Evolutionary conservation across 345 rosid genomes (phyloP).

Genomic region (Sisymbrium irio): DNA sequence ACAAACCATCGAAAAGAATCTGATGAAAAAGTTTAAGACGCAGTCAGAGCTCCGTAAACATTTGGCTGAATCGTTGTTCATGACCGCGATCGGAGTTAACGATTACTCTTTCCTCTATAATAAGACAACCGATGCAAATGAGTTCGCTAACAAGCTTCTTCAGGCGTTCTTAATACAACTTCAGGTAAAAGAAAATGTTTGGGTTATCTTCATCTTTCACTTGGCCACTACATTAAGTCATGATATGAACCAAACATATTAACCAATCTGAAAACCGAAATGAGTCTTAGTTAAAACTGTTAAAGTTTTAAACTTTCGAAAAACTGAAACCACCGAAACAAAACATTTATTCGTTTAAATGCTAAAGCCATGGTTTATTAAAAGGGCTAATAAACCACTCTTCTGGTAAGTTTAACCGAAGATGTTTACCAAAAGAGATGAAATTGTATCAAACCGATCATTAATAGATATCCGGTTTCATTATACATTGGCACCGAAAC

Average conservation of each 20-base stretch:
- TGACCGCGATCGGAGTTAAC: constrained; percentile 28
- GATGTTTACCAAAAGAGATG: too few relatives aligned
- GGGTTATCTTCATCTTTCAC: background rate
- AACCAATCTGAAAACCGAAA: too few relatives aligned
- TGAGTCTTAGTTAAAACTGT: too few relatives aligned
- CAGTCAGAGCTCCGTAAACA: constrained; percentile 12
- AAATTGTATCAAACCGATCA: background rate
- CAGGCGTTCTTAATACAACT: constrained; percentile 19
- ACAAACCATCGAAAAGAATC: constrained; percentile 12
- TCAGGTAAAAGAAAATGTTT: background rate
- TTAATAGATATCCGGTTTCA: background rate
- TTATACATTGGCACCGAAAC: background rate
- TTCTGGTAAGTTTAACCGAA: background rate
- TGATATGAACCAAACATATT: too few relatives aligned
- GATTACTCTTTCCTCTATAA: constrained; percentile 15
- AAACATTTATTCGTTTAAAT: background rate
- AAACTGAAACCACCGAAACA: too few relatives aligned
- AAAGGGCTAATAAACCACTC: too few relatives aligned
- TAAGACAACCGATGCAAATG: background rate
- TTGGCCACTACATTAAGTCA: too few relatives aligned
- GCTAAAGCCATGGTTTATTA: background rate
- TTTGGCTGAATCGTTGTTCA: constrained; percentile 27
- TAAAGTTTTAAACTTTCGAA: too few relatives aligned
- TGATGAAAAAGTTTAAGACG: constrained; percentile 9
- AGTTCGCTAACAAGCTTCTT: constrained; percentile 24